Evolutionary conservation across 441 rosid species (phyloP), one percentile per base, ranked within the genome.

Genomic region (Adansonia madagascariensis): DNA sequence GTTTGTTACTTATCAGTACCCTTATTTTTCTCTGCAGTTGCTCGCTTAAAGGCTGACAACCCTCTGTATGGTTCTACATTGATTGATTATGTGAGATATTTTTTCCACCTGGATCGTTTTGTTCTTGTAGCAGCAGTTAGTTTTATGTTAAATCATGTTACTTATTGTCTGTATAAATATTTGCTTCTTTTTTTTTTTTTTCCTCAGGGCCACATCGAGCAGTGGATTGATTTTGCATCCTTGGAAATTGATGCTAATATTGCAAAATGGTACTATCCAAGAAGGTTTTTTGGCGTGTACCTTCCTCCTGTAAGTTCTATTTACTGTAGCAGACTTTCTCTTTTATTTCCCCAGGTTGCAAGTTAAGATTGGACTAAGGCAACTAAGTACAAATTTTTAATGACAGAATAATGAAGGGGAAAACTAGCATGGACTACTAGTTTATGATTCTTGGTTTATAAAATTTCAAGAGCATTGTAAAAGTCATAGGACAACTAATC

Each of bases 181-280:
- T 35, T 80, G 49, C 27, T 59, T 66, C 57, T 64, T 76, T 60
- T 80, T 2, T 46, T 31, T 31, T 2, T 2, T 24, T 24, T n/a
- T n/a, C n/a, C 17, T 14, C 72, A 95, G 99, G 99, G 84, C 24
- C 95, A 20, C 39, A 65, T 92, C 75, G 98, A 91, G 82, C 99
- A 95, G 76, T 94, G 98, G 99, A 94, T 86, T 55, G 97, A 95
- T 71, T 94, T 95, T 75, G 74, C 93, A 62, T 68, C 98, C 0
- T 18, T 83, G 80, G 99, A 95, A 88, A 83, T 95, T 82, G 95
- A 90, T 86, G 80, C 79, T 24, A 82, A 89, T 85, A 70, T 90
- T 10, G 0, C 27, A 52, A 74, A 14, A 22, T 95, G 97, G 97
- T 17, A 80, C 0, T 76, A 75, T n/a, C 92, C 97, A 47, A 87